Base-by-base conservation (phyloP, 768 basidiomycete species). In the Tulasnella sp. region DNA sequence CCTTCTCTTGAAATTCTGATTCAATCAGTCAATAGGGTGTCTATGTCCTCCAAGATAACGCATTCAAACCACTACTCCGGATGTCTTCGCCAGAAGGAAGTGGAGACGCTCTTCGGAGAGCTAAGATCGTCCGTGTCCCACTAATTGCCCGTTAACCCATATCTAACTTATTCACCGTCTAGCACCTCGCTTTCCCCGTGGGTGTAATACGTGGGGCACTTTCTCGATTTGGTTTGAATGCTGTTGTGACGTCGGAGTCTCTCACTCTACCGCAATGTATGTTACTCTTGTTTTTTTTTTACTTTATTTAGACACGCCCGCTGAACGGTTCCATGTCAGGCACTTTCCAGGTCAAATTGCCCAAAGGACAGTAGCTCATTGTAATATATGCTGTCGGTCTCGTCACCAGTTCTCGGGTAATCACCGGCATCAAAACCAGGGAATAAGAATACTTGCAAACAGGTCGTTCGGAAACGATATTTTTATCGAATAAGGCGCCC, bases 31-130 rank as follows among this genome's bases (percentile, higher is more conserved):
- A 48, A 19, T 75, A 97, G 95, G 96, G 96, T 6, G 91, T 97
- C 21, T 98, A 96, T 81, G 97, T 98, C 4, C 88, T 98, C 1
- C 96, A 97, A 85, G 96, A 98, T 82, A 95, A 96, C 82, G 85
- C 91, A 0, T 98, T 98, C 86, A 95, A 93, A 82, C 94, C 97
- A 0, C 90, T 97, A 58, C 85, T 90, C 4, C 90, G 94, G 48
- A 85, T 97, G 58, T 96, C 95, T 2, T 93, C 94, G 0, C 92
- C 92, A 89, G 89, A 93, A 81, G 92, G 95, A 24, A 88, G 92
- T 19, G 87, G 91, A 24, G 93, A 94, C 73, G 91, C 95, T 16
- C 86, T 93, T 12, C 90, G 87, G 82, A 89, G 88, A 78, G 92
- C 94, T 1, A 92, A 89, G 85, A 82, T 93, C 78, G 96, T 97